These are phyloP conservation scores for Acaromyces ingoldii DNA, from an alignment of 1,284 basidiomycete genomes.

Conservation along the genomic window DNA sequence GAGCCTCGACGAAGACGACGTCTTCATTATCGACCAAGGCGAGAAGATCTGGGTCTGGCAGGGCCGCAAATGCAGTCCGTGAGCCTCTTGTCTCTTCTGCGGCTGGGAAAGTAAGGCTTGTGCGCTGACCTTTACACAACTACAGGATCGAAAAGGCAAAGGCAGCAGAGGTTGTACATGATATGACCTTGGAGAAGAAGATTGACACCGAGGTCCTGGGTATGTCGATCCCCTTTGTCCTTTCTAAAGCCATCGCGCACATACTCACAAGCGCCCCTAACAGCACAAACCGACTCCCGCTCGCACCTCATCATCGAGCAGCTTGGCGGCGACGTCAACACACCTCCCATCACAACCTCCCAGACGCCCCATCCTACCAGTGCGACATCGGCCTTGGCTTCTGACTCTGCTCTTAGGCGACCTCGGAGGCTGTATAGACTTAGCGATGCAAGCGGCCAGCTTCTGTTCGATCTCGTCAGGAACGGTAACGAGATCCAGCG, in stretches of 20 bases:
- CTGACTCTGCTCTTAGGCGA: neutral
- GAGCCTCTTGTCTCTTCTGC: too few relatives aligned
- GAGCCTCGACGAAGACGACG: neutral
- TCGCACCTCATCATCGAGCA: neutral
- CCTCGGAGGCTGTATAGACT: neutral
- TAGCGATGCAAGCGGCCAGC: neutral
- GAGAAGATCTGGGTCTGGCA: neutral
- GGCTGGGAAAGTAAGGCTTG: too few relatives aligned
- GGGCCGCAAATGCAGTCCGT: neutral
- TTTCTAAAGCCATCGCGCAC: too few relatives aligned
- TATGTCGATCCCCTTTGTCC: too few relatives aligned
- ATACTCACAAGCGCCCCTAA: too few relatives aligned
- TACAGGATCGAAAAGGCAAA: conserved; percentile 16
- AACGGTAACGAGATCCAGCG: neutral
- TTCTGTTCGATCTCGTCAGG: neutral
- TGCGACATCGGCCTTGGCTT: too few relatives aligned
- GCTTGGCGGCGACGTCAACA: neutral
- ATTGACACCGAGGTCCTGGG: conserved; percentile 1
- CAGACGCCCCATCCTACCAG: neutral
- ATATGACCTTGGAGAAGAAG: neutral
- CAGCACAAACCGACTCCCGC: neutral
- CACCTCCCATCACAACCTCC: neutral
- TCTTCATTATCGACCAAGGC: neutral
- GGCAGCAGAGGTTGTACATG: conserved; percentile 10
- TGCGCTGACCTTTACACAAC: too few relatives aligned